Base-by-base conservation (phyloP, 495 filamentous ascomycete genomes). In the Darksidea phi region DNA sequence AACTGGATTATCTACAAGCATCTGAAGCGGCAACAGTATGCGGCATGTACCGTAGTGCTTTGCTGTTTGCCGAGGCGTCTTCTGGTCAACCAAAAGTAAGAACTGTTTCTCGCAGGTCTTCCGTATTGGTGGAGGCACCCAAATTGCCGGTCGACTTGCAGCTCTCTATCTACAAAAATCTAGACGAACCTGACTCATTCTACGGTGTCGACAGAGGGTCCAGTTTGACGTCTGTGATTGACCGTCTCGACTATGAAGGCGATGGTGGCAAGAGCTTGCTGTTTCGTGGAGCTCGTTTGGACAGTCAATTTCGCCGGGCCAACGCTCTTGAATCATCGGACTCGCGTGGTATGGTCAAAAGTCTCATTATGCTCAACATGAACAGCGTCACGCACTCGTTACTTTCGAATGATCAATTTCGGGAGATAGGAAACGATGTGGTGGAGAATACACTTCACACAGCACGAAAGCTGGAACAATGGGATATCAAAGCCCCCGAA, bases 111-210 rank as follows among this genome's bases (percentile, higher is more conserved):
- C 83, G 90, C 52, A 82, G 90, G 32, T 86, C 87, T 21, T 90
- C 87, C 15, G 71, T 55, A 10, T 17, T 82, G 15, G 67, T 77
- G 36, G 32, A 52, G 6, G 84, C 78, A 63, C 77, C 82, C 21
- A 74, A 80, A 38, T 77, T 86, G 24, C 82, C 88, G 15, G 76
- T 80, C 11, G 82, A 88, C 8, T 77, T 94, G 17, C 72, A 97
- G 6, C 80, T 96, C 58, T 76, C 82, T 8, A 88, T 97, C 1
- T 98, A 90, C 70, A 86, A 87, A 72, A 89, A 90, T 57, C 87
- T 97, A 37, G 92, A 96, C 72, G 94, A 98, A 70, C 92, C 91
- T 13, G 94, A 98, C 70, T 84, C 92, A 17, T 97, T 92, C 71
- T 97, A 98, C 67, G 94, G 94, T n/a, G 85, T 97, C 20, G 81